Base-by-base conservation (phyloP, 2,329 filamentous ascomycete species). In the Aspergillus fumigatus region DNA sequence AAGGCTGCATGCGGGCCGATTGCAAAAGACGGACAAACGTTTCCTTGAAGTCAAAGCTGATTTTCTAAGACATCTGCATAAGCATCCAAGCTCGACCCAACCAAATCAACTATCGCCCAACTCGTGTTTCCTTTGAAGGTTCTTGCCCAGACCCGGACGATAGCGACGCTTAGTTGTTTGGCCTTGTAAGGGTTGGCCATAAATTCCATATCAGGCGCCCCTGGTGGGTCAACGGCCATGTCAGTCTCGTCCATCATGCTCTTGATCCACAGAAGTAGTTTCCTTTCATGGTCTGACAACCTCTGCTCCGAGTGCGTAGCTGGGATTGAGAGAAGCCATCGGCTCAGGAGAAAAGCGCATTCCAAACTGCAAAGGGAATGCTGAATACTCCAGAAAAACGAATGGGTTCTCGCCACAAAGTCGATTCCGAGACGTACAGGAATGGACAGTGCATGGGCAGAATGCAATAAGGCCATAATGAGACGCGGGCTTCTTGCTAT, bases 311-410 rank as follows among this genome's bases (percentile, higher is more conserved):
- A 62, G 48, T 76, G 75, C 2, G 76, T 75, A 17, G 69, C 60
- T 10, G 77, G 76, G 23, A 79, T 77, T 4, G 74, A 71, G 25
- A 77, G 72, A 4, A 79, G 64, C 77, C 77, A 79, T 51, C 77
- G 73, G 56, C 75, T 77, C 4, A 79, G 65, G 23, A 79, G 71
- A 59, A 79, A 79, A 0, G 81, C 80, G 54, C 80, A 83, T 61
- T 82, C 80, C 17, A 83, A 66, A 57, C 77, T 81, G 67, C 79
- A 82, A 5, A 83, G 69, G 1, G 79, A 80, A 61, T 83, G 81
- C 60, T 82, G 79, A 27, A 83, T 79, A 40, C 77, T 80, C 81
- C 81, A 83, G 63, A 81, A 79, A 54, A 81, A 79, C 1, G 79
- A 81, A 63, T 82, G 80, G 1, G 77, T 81, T 48, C 74, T 73